These are phyloP conservation scores for Copromyces sp. DNA, from an alignment of 495 filamentous ascomycete species.

Conservation along the genomic window DNA sequence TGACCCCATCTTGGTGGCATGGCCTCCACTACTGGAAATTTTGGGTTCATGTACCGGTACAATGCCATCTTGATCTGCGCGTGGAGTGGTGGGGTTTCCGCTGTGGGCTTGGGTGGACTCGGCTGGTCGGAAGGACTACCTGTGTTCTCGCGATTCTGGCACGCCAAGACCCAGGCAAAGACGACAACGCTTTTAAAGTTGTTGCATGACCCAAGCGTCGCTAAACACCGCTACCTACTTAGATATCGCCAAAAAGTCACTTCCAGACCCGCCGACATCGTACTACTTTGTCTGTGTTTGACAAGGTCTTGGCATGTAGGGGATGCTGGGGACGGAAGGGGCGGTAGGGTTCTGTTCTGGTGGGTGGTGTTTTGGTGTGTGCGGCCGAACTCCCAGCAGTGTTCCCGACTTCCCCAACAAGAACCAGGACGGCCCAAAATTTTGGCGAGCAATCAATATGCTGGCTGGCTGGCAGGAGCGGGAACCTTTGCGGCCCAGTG, in stretches of 20 bases:
- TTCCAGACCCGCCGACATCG: neutral
- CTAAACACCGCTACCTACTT: slow-evolving; percentile 13
- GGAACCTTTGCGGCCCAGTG: neutral
- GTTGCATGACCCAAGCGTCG: slow-evolving; percentile 7
- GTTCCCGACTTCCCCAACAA: slow-evolving; percentile 28
- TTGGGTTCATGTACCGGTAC: slow-evolving; percentile 15
- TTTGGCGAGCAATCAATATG: slow-evolving; percentile 17
- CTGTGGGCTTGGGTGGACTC: slow-evolving; percentile 12
- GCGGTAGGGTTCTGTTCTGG: slow-evolving; percentile 3
- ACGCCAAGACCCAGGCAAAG: neutral
- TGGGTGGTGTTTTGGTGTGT: slow-evolving; percentile 15
- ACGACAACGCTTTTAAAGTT: slow-evolving; percentile 9
- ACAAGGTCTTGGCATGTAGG: neutral
- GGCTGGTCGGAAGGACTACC: slow-evolving; percentile 9
- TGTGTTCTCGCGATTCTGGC: neutral
- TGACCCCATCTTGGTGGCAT: neutral
- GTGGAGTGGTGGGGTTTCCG: slow-evolving; percentile 19
- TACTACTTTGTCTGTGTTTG: neutral
- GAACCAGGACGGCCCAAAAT: slow-evolving; percentile 15
- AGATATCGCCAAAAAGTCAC: slow-evolving; percentile 10
- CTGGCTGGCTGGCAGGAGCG: neutral
- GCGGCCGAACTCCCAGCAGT: neutral
- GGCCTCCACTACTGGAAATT: neutral
- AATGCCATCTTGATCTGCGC: neutral
- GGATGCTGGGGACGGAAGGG: neutral